Base-by-base conservation (phyloP, 2,329 filamentous ascomycete species). In the Aspergillus sp. region DNA sequence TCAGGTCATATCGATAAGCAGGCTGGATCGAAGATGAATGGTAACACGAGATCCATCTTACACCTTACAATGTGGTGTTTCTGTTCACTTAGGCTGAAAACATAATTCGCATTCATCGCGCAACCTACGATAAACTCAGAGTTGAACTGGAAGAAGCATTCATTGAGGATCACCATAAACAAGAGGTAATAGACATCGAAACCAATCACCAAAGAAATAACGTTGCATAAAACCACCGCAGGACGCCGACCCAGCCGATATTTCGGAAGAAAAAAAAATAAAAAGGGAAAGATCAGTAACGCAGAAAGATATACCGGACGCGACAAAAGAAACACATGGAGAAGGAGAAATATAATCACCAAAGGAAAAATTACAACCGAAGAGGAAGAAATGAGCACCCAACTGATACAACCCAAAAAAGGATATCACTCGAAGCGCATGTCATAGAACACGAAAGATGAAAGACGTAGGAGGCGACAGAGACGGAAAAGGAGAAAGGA, bases 241-340 rank as follows among this genome's bases (percentile, higher is more conserved):
- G 46, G 60, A 68, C 65, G 64, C 63, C 65, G 62, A 57, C 60
- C 61, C 52, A 57, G 55, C 59, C 60, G 48, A 66, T 55, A 56
- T 53, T 51, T 48, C 44, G 51, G 49, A 49, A 52, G 52, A 19
- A 19, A 19, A 19, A 19, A 19, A 19, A 19, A 19, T 2, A 19
- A 19, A 3, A 19, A 19, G 17, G 3, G 49, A 55, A 53, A 47
- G 47, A 44, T 45, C 46, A 44, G 48, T 49, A 46, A 49, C 49
- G 49, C 49, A 47, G 58, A 51, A 54, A 49, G 47, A 57, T 54
- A 61, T 58, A 58, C 60, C 60, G 59, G 47, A 54, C 57, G 45
- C 43, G 54, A 43, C 48, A 48, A 55, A 38, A 50, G 38, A 47
- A 55, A 45, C 48, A 48, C 48, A 46, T 52, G 38, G 48, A 12